Percentiles rank a stretch among this genome's conserved stretches.
These are phyloP conservation scores for Debaryomyces subglobosus DNA, from an alignment of 1,139 yeast species.

Conservation along the genomic window DNA sequence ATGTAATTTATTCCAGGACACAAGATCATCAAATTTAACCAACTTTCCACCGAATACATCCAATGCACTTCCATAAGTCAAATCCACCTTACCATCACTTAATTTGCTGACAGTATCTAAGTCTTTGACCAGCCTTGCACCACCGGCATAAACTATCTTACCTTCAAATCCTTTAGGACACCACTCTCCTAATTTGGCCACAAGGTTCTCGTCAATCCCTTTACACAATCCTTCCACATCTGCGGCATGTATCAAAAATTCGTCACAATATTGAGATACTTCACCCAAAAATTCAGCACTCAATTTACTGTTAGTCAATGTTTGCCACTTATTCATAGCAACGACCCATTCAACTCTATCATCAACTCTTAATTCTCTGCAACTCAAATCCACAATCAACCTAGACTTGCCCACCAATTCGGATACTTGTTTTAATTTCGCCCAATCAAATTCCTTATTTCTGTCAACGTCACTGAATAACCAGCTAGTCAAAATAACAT, in stretches of 20 bases:
- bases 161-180: slow-evolving; percentile 56
- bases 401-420: slow-evolving; percentile 60
- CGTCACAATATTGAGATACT: slow-evolving; percentile 72
- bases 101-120: slow-evolving; percentile 62
- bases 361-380: slow-evolving; percentile 53
- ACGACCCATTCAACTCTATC: slow-evolving; percentile 68
- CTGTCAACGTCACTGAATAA: slow-evolving; percentile 59
- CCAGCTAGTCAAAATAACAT: slow-evolving; percentile 93
- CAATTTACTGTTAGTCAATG: slow-evolving; percentile 68
- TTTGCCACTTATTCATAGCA: slow-evolving; percentile 97
- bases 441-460: slow-evolving; percentile 55
- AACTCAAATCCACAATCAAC: slow-evolving; percentile 89
- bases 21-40: slow-evolving; percentile 74
- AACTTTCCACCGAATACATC: slow-evolving; percentile 91
- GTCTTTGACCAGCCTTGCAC: slow-evolving; percentile 78
- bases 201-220: slow-evolving; percentile 86
- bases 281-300: slow-evolving; percentile 52
- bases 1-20: slow-evolving; percentile 60
- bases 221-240: slow-evolving; percentile 96
- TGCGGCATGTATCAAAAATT: slow-evolving; percentile 93
- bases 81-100: slow-evolving; percentile 81
- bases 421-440: slow-evolving; percentile 52
- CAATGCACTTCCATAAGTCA: slow-evolving; percentile 89
- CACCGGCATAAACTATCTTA: slow-evolving; percentile 94
- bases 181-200: slow-evolving; percentile 76